Evolutionary conservation across 179 eudicot genomes (phyloP).

Genomic region (Gypsophila paniculata): DNA sequence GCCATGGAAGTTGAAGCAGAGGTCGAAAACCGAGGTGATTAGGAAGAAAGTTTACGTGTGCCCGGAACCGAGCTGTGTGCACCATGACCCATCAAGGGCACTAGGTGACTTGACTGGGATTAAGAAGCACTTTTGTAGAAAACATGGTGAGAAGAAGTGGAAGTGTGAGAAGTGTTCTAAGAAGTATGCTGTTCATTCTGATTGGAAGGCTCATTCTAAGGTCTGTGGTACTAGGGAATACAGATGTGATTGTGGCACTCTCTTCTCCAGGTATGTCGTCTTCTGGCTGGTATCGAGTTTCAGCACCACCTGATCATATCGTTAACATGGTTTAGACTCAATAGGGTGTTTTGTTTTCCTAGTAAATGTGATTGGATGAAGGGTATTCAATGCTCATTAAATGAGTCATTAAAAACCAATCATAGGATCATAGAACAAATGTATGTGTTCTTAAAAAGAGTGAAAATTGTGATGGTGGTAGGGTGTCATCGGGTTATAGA

Average conservation of each 20-base stretch:
- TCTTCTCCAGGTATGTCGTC: constrained; percentile 44
- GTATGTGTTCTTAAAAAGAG: background rate
- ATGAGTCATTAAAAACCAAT: constrained; percentile 6
- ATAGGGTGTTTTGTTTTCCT: background rate
- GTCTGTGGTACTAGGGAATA: constrained; percentile 64
- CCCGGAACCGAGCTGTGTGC: constrained; percentile 50
- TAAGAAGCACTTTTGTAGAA: constrained; percentile 56
- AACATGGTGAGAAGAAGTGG: constrained; percentile 69
- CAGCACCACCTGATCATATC: too few relatives aligned
- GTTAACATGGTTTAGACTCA: too few relatives aligned
- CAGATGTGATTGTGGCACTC: constrained; percentile 63
- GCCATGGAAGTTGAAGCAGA: constrained; percentile 68
- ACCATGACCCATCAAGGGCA: constrained; percentile 59
- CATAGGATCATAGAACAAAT: background rate
- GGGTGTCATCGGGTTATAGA: too few relatives aligned
- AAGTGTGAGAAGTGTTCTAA: constrained; percentile 65
- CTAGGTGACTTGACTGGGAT: constrained; percentile 61
- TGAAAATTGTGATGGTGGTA: background rate
- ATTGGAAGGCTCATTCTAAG: constrained; percentile 67
- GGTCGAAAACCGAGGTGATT: constrained; percentile 48
- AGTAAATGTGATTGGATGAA: background rate
- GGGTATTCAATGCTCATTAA: background rate
- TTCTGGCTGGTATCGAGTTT: too few relatives aligned
- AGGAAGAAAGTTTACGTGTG: constrained; percentile 60
- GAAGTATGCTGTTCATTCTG: constrained; percentile 66